Evolutionary conservation across 805 yeast species (phyloP), one percentile per base, ranked within the genome.

Genomic region (Candida stauntonica): DNA sequence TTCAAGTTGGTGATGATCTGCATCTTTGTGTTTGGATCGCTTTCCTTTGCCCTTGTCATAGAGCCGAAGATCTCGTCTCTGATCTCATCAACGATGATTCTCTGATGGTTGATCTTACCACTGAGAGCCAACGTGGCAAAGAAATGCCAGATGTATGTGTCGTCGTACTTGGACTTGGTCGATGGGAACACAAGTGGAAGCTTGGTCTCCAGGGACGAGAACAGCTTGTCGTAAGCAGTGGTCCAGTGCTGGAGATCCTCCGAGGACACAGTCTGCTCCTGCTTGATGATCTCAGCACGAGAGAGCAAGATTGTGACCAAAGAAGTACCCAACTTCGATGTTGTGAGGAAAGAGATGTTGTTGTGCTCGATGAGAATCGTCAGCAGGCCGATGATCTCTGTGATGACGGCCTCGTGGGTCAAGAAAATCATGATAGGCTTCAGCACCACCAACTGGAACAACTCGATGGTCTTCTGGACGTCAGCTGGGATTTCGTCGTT

Each of bases 51-150:
- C 46, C 79, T 75, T 44, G 70, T 76, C 75, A 88, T 85, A 9
- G 86, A 83, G 23, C 91, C 93, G 55, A 91, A 91, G 44, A 91
- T 89, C 61, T 86, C 89, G 55, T 86, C 93, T 65, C 97, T 78
- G 19, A 87, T 88, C 59, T 87, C 96, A 61, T 88, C 97, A 30
- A 91, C 95, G 52, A 91, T 84, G 45, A 86, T 78, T 66, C 96
- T 77, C 72, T 91, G 97, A 58, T 89, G 96, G 52, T 82, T 82
- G 51, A 86, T 67, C 58, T 84, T 81, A 47, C 97, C 96, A 45
- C 96, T 91, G 46, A 91, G 68, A 0, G 98, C 91, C 44, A 91
- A 72, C 12, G 96, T 83, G 17, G 99, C 99, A 61, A 91, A 74
- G 57, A 91, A 89, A 66, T 91, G 97, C 99, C 99, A 91, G 35